A percentile compares a stretch with the other conserved stretches of the same genome.
phyloP scores from a whole-genome alignment of 805 yeast species.

The Wickerhamomyces mucosus region DNA sequence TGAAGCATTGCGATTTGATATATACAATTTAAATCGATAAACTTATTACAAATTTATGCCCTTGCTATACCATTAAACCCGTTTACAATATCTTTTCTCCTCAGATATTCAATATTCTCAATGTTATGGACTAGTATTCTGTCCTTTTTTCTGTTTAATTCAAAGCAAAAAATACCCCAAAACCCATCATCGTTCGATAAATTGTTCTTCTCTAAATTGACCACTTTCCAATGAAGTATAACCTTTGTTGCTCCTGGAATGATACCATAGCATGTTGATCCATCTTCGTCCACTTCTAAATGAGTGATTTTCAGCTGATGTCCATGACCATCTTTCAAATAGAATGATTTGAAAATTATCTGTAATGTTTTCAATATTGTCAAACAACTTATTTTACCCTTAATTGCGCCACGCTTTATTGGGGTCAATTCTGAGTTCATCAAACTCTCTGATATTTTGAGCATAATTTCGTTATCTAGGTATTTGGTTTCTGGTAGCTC shows the following conservation, averaged over 20 bases:
- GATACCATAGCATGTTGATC: constrained; percentile 6
- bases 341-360: constrained; percentile 41
- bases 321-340: constrained; percentile 34
- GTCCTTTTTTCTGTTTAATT: constrained; percentile 46
- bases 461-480: constrained; percentile 36
- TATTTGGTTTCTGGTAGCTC: constrained; percentile 33
- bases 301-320: constrained; percentile 40
- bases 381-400: constrained; percentile 46
- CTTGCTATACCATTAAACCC: no score
- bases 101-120: constrained; percentile 58
- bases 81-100: no score
- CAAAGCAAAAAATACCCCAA: constrained; percentile 56
- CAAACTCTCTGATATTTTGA: constrained; percentile 49
- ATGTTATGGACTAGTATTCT: constrained; percentile 52
- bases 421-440: constrained; percentile 41
- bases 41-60: no score
- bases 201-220: neutral
- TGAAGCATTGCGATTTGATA: no score
- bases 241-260: constrained; percentile 33
- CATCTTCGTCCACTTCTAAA: constrained; percentile 12
- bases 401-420: no score
- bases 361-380: constrained; percentile 50
- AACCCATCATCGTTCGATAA: constrained; percentile 9
- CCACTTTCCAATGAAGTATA: constrained; percentile 45
- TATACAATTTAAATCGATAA: no score